A percentile compares a stretch with the other conserved stretches of the same genome.
phyloP scores from a whole-genome alignment of 2,329 filamentous ascomycete genomes.

The Fusarium sp. region DNA sequence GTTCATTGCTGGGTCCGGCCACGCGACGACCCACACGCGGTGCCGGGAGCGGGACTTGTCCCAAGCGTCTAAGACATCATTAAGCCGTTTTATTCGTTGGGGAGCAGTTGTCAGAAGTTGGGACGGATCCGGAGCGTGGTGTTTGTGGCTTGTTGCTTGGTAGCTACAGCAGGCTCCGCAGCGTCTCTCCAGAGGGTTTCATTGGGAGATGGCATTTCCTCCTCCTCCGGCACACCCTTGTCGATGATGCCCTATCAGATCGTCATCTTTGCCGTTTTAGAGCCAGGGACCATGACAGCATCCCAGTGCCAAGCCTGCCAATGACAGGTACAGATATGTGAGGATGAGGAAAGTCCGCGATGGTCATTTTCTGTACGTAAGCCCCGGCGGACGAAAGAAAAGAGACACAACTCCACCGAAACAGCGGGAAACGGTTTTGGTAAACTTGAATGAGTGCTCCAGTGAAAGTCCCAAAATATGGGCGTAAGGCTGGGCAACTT shows the following conservation, averaged over 20 bases:
- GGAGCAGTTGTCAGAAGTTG: constrained; percentile 43
- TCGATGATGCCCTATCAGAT: constrained; percentile 46
- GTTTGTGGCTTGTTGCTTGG: constrained; percentile 12
- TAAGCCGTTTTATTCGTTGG: constrained; percentile 39
- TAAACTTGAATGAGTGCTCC: neutral
- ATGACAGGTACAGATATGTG: constrained; percentile 25
- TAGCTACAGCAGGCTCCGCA: constrained; percentile 13
- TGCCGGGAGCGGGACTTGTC: constrained; percentile 43
- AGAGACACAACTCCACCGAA: neutral
- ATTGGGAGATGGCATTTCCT: constrained; percentile 25
- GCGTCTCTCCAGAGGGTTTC: constrained; percentile 28
- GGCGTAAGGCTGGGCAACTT: constrained; percentile 11
- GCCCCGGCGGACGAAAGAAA: neutral
- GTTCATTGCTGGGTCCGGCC: constrained; percentile 44
- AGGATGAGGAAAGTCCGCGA: constrained; percentile 16
- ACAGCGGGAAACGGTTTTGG: neutral
- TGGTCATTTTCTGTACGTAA: constrained; percentile 7
- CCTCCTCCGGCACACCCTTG: constrained; percentile 28
- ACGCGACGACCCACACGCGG: constrained; percentile 49
- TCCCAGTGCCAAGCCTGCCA: constrained; percentile 33
- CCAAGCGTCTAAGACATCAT: constrained; percentile 43
- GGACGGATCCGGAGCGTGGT: constrained; percentile 41
- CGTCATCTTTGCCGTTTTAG: constrained; percentile 34
- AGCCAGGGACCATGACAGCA: constrained; percentile 26
- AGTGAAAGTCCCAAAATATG: neutral